Conservation (phyloP, 2,329 filamentous ascomycete genomes). For the Aspergillus neotritici region DNA sequence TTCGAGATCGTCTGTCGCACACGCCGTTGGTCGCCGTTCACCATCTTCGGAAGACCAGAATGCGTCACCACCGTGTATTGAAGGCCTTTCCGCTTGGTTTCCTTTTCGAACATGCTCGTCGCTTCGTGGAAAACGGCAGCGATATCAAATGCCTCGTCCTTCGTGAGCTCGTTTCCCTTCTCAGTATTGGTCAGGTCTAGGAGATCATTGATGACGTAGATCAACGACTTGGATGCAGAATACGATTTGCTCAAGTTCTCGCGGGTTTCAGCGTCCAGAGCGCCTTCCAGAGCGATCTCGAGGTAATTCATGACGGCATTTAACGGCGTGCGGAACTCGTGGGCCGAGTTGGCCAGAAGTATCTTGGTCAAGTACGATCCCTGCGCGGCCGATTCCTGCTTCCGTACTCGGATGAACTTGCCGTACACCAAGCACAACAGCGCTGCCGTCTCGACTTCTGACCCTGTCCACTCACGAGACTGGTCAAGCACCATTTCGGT, state of each 20-base stretch:
- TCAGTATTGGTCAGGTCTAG: conserved; percentile 84
- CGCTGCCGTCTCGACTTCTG: conserved; percentile 82
- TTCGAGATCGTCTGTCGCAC: conserved; percentile 81
- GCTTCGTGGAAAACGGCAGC: conserved; percentile 67
- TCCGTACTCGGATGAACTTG: conserved; percentile 87
- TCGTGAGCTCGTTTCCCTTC: conserved; percentile 70
- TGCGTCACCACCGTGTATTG: conserved; percentile 63
- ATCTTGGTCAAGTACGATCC: conserved; percentile 74
- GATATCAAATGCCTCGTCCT: conserved; percentile 74
- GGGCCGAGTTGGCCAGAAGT: conserved; percentile 79
- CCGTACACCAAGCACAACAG: conserved; percentile 84
- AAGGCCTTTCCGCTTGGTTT: conserved; percentile 71
- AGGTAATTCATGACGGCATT: conserved; percentile 95
- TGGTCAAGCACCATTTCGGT: conserved; percentile 74
- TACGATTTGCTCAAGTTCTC: conserved; percentile 81
- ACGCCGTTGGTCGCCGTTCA: conserved; percentile 72
- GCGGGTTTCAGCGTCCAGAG: conserved; percentile 71
- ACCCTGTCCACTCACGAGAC: conserved; percentile 81
- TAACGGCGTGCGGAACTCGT: conserved; percentile 83
- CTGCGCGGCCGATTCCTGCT: conserved; percentile 71
- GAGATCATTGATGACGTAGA: conserved; percentile 90
- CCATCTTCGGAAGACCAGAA: conserved; percentile 60
- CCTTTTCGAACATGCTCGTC: conserved; percentile 65
- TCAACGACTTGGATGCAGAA: conserved; percentile 84
- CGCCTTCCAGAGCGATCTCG: conserved; percentile 80